Evolutionary conservation across 2,329 filamentous ascomycete genomes (phyloP).

Genomic region (Stemphylium beticola): DNA sequence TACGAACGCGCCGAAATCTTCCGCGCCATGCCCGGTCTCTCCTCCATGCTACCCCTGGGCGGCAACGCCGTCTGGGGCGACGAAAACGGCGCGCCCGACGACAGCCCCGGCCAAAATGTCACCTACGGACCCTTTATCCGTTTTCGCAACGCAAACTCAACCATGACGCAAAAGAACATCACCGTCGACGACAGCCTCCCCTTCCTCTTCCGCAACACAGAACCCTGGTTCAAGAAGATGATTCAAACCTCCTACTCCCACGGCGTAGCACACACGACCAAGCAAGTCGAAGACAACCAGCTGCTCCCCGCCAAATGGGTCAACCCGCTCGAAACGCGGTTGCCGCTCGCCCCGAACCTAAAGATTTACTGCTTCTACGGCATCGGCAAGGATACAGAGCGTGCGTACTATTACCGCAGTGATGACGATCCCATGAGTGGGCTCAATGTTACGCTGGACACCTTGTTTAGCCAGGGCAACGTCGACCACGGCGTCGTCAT

Average conservation of each 20-base stretch:
- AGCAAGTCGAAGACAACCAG: conserved; percentile 74
- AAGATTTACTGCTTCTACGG: conserved; percentile 99
- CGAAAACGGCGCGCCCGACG: conserved; percentile 84
- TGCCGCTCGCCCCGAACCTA: conserved; percentile 84
- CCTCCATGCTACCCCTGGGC: conserved; percentile 94
- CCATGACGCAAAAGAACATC: conserved; percentile 66
- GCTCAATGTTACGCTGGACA: conserved; percentile 68
- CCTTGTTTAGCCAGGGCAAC: conserved; percentile 53
- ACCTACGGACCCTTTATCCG: conserved; percentile 84
- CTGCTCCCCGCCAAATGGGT: conserved; percentile 76
- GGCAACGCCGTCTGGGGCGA: conserved; percentile 97
- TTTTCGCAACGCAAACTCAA: conserved; percentile 71
- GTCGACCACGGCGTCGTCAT: conserved; percentile 90
- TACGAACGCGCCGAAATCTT: conserved; percentile 93
- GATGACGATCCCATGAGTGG: conserved; percentile 70
- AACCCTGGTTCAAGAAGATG: conserved; percentile 83
- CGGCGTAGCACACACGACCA: conserved; percentile 79
- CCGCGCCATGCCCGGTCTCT: conserved; percentile 94
- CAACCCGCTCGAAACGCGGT: conserved; percentile 87
- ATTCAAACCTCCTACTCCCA: conserved; percentile 81
- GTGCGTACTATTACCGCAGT: conserved; percentile 86
- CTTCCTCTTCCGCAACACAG: conserved; percentile 78
- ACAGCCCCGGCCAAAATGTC: conserved; percentile 72
- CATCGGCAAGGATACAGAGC: conserved; percentile 90
- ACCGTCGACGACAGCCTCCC: conserved; percentile 78